Evolutionary conservation across 495 filamentous ascomycete species (phyloP), one percentile per base, ranked within the genome.

Genomic region (Annulohypoxylon stygium): DNA sequence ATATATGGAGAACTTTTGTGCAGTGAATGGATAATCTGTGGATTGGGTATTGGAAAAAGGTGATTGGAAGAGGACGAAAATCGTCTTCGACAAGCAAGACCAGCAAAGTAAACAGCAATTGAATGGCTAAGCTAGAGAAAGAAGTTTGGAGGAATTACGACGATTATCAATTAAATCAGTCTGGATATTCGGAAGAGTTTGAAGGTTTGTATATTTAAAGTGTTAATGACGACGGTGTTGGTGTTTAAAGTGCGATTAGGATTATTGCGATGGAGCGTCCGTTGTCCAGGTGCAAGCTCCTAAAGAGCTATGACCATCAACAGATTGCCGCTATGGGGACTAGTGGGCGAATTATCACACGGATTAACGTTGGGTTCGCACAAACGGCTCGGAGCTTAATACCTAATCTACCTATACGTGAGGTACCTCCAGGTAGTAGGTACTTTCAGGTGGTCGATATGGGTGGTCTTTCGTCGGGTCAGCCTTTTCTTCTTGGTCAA

Each of bases 291-390:
- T 59, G 57, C 61, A 70, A 60, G 66, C 61, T 65, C 66, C 37
- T 25, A 63, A 63, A 47, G 71, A 74, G 74, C 71, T 76, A 76
- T 71, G 76, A 64, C 76, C 76, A 78, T 70, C 65, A 78, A 78
- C 71, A 78, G 61, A 70, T 36, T 78, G 30, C 76, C 71, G 33
- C 69, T 76, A 53, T 64, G 41, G 76, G 76, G 71, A 74, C 71
- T 74, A 45, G 74, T 47, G 18, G 39, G 39, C 11, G 33, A 51
- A 41, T 73, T 67, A 61, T 57, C 33, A 67, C 45, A 34, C 55
- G 55, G 51, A 57, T 34, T 48, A 33, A 66, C 33, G 45, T 16
- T 37, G 51, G 41, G 33, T 37, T 64, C 43, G 54, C 18, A 47
- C 30, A 45, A 63, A 75, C 62, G 53, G 16, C 25, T 47, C 43